These are phyloP conservation scores for Amyloporia xantha DNA, from an alignment of 768 basidiomycete species.

Conservation along the genomic window DNA sequence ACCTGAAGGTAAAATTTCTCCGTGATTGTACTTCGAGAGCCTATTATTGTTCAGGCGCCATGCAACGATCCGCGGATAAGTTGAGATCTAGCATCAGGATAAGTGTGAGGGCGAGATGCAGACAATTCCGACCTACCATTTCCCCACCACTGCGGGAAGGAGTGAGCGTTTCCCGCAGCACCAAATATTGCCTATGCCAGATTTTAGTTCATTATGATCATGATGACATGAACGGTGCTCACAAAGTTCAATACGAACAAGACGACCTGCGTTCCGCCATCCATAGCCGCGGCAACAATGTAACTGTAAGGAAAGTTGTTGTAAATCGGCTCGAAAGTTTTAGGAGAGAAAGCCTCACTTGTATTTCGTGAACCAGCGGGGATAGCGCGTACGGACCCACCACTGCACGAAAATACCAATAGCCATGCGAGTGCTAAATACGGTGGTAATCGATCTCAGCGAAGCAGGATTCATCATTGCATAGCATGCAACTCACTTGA, in stretches of 20 bases:
- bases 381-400: constrained; percentile 33
- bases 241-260: constrained; percentile 29
- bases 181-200: constrained; percentile 20
- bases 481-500: constrained; percentile 25
- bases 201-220: not conserved
- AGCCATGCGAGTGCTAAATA: constrained; percentile 28
- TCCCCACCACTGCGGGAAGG: constrained; percentile 25
- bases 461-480: not conserved
- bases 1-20: too few species aligned
- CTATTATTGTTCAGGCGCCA: constrained; percentile 9
- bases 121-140: constrained; percentile 15
- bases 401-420: constrained; percentile 42
- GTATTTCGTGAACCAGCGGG: constrained; percentile 30
- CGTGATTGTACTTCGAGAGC: too few species aligned
- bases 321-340: too few species aligned
- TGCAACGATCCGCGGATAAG: constrained; percentile 21
- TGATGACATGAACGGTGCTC: constrained; percentile 48
- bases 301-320: constrained; percentile 20
- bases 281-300: constrained; percentile 33
- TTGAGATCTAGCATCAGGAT: constrained; percentile 8
- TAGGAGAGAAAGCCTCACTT: not conserved
- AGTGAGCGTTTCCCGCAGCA: constrained; percentile 20
- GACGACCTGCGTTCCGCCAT: constrained; percentile 33
- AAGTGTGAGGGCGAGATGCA: not conserved
- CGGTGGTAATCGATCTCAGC: not conserved